These are phyloP conservation scores for Phialemonium atrogriseum DNA, from an alignment of 2,329 filamentous ascomycete genomes.

Conservation along the genomic window DNA sequence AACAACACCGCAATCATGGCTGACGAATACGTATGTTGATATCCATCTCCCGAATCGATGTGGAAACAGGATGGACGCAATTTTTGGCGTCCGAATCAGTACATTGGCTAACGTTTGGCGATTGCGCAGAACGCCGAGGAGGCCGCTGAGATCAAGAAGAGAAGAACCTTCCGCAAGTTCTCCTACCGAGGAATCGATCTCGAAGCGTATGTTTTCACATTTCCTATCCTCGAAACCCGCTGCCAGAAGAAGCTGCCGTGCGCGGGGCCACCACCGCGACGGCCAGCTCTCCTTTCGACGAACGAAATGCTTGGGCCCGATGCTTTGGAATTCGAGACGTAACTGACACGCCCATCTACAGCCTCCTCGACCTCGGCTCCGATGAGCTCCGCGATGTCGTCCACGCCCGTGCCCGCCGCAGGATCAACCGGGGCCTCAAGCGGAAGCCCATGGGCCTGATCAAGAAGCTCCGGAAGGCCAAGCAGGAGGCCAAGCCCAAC, in stretches of 20 bases:
- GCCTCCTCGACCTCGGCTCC: constrained; percentile 96
- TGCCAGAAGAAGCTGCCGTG: too few species aligned
- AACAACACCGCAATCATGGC: constrained; percentile 59
- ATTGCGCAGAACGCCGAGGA: constrained; percentile 78
- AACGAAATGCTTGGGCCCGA: not conserved
- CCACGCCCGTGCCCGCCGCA: constrained; percentile 94
- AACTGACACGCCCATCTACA: constrained; percentile 29
- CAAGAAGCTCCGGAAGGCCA: constrained; percentile 99
- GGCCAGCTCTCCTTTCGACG: too few species aligned
- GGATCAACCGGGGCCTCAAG: constrained; percentile 99
- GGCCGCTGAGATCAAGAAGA: constrained; percentile 99
- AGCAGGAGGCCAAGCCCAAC: constrained; percentile 98
- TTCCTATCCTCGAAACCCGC: too few species aligned
- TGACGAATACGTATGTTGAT: constrained; percentile 40
- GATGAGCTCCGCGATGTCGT: constrained; percentile 99
- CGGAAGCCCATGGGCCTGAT: constrained; percentile 99
- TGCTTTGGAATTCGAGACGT: not conserved
- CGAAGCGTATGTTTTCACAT: constrained; percentile 75
- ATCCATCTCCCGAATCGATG: not conserved
- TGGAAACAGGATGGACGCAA: too few species aligned
- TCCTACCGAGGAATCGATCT: constrained; percentile 99
- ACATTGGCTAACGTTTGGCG: not conserved
- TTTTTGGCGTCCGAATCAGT: not conserved
- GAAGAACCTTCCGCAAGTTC: constrained; percentile 99
- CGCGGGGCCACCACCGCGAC: too few species aligned